These are phyloP conservation scores for Sugiyamaella floridensis DNA, from an alignment of 805 yeast species.

Conservation along the genomic window DNA sequence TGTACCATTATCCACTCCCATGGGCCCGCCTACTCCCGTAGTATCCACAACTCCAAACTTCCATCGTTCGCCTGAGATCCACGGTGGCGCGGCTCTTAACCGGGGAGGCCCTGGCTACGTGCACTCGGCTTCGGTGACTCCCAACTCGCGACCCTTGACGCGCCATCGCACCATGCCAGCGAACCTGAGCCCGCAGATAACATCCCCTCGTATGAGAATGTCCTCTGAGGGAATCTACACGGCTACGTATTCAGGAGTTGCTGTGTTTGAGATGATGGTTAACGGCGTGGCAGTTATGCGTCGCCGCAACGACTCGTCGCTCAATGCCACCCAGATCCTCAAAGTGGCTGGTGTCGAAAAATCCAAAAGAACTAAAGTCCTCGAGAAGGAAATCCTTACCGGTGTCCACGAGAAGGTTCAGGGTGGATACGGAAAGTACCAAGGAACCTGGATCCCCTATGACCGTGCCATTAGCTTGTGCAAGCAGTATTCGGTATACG, in stretches of 20 bases:
- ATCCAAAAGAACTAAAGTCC: constrained; percentile 53
- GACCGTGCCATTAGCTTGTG: constrained; percentile 54
- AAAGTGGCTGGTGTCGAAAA: constrained; percentile 64
- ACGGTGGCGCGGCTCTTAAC: neutral
- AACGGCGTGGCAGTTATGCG: constrained; percentile 61
- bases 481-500: constrained; percentile 52
- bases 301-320: constrained; percentile 53
- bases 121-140: neutral
- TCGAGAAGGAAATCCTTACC: constrained; percentile 56
- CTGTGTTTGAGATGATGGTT: constrained; percentile 54
- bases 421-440: constrained; percentile 69
- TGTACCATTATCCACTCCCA: neutral
- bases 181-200: constrained; percentile 3
- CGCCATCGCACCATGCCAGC: neutral
- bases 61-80: neutral
- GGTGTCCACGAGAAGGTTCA: constrained; percentile 66
- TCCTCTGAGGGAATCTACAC: constrained; percentile 35
- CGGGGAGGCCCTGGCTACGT: neutral
- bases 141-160: neutral
- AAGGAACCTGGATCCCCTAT: constrained; percentile 70
- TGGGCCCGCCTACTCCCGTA: neutral
- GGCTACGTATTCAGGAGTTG: constrained; percentile 58
- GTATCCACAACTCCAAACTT: neutral
- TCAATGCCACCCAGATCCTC: constrained; percentile 67
- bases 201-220: neutral